Base-by-base conservation (phyloP, 2,329 filamentous ascomycete genomes). In the Periconia sp. region DNA sequence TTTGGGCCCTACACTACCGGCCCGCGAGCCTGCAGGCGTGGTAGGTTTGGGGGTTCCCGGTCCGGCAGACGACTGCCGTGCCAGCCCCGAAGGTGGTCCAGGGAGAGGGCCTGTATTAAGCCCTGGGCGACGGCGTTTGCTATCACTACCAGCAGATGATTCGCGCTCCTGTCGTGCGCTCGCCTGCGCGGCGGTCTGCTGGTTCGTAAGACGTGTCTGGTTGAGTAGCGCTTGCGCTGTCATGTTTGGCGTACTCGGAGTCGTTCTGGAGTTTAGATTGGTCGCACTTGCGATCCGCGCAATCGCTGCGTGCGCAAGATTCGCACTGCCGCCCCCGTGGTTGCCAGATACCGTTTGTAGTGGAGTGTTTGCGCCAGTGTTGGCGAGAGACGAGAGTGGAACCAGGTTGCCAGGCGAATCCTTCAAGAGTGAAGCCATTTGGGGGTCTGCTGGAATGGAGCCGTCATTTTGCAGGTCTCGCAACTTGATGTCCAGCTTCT, bases 21-120 rank as follows among this genome's bases (percentile, higher is more conserved):
- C 82, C n/a, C 85, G 83, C 37, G 79, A 81, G 8, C 66, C 71
- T 6, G 33, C 33, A 65, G 70, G 81, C 0, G 84, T 86, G 6
- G 70, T 65, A 8, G 81, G 77, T 63, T 86, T 86, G 5, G 85
- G 85, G 1, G 85, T 87, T n/a, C 83, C 83, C 17, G 83, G 85
- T 0, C 84, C 85, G 13, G 85, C 73, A 0, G 84, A 87, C 0
- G 82, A 81, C 66, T 87, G 85, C 7, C 85, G 80, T 2, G 61
- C 68, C 8, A 87, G 76, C 33, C 33, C 33, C 17, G 82, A 84
- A 2, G 81, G 76, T 13, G 77, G 72, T 2, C 83, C 52, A 35
- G 72, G 84, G 0, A 86, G 75, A 18, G 77, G 79, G 6, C 80
- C 78, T 27, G 86, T 71, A 20, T 77, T 79, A 2, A 75, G 68